Conservation (phyloP, 345 rosid species). For the Diplotaxis tenuifolia region DNA sequence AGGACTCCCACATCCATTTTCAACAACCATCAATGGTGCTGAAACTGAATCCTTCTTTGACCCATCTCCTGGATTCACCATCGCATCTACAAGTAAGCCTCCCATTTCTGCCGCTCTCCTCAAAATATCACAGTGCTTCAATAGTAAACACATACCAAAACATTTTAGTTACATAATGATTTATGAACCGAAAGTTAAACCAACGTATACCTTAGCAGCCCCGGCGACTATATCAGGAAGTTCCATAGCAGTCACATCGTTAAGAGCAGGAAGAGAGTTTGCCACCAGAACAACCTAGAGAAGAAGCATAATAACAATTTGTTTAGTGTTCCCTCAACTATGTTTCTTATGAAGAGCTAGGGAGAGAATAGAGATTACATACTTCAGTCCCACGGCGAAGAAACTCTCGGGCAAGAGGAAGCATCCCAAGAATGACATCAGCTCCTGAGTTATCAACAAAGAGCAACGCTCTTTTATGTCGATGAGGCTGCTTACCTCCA, state of each 20-base stretch:
- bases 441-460: conserved; percentile 99
- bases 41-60: conserved; percentile 62
- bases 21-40: conserved; percentile 96
- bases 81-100: conserved; percentile 92
- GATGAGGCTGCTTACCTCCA: conserved; percentile 56
- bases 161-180: conserved; percentile 6
- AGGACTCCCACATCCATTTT: conserved; percentile 99
- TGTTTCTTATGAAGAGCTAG: neutral
- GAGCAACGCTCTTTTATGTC: conserved; percentile 89
- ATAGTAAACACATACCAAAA: conserved; percentile 6
- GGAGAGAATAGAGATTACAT: conserved; percentile 16
- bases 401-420: conserved; percentile 94
- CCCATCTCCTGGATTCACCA: conserved; percentile 58
- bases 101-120: conserved; percentile 97
- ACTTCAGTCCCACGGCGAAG: conserved; percentile 97
- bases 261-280: conserved; percentile 94
- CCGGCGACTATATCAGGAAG: conserved; percentile 94
- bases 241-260: conserved; percentile 97
- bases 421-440: conserved; percentile 92
- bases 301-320: conserved; percentile 17
- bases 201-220: conserved; percentile 82
- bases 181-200: neutral
- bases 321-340: conserved; percentile 5
- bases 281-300: conserved; percentile 95
- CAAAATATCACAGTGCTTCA: conserved; percentile 90